Percentiles rank a stretch among this genome's conserved stretches.
Conservation (phyloP, 441 rosid species). For the Populus hybrid region DNA sequence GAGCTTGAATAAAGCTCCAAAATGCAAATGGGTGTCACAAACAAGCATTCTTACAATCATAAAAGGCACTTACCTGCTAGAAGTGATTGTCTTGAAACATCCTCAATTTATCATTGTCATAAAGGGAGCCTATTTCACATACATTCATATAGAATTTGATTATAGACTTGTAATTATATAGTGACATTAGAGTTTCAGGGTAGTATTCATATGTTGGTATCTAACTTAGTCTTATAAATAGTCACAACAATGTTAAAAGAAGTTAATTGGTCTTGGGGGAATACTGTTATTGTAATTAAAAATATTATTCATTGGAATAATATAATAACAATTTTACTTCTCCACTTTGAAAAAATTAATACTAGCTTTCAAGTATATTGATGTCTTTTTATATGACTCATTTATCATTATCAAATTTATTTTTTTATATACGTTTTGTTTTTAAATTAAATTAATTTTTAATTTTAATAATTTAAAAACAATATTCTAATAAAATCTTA, state of each 20-base stretch:
- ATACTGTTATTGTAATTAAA: no score
- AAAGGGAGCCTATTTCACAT: neutral
- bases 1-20: neutral
- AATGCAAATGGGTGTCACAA: constrained; percentile 43
- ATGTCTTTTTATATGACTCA: no score
- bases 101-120: neutral
- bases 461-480: no score
- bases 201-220: neutral
- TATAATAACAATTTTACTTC: no score
- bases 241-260: neutral
- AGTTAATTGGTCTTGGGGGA: no score
- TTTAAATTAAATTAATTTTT: no score
- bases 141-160: neutral
- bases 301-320: no score
- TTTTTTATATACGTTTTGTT: no score
- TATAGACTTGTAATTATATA: neutral
- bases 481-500: no score
- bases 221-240: neutral
- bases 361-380: no score
- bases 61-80: constrained; percentile 33
- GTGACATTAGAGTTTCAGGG: neutral
- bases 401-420: no score
- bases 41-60: constrained; percentile 45
- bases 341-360: no score
- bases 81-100: neutral